Evolutionary conservation across 345 rosid genomes (phyloP).

Genomic region (Cardamine resedifolia): DNA sequence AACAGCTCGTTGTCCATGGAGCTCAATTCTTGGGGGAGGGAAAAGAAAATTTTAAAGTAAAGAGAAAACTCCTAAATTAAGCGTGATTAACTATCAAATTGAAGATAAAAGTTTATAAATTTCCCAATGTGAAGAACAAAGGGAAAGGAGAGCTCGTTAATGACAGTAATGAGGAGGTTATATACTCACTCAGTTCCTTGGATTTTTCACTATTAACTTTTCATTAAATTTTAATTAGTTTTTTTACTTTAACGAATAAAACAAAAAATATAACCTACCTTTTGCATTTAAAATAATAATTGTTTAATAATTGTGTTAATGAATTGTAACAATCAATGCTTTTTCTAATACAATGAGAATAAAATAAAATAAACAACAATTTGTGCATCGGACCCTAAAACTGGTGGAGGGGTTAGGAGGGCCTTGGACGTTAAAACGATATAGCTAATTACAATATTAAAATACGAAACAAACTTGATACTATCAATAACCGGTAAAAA

Average conservation of each 20-base stretch:
- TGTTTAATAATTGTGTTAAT: conserved; percentile 33
- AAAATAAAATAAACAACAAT: not conserved
- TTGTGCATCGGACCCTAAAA: conserved; percentile 34
- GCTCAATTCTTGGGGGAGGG: not conserved
- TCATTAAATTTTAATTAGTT: too few relatives aligned
- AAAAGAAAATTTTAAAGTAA: not conserved
- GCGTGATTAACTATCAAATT: not conserved
- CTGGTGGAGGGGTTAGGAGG: conserved; percentile 28
- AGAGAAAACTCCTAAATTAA: not conserved
- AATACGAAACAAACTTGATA: too few relatives aligned
- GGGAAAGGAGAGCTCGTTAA: conserved; percentile 21
- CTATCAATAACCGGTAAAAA: not conserved
- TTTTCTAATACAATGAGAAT: not conserved
- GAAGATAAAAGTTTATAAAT: conserved; percentile 27
- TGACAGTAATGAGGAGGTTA: conserved; percentile 36
- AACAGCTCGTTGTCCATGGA: conserved; percentile 50
- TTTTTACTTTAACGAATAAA: too few relatives aligned
- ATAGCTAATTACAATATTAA: not conserved
- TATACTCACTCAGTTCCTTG: too few relatives aligned
- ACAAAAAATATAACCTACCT: too few relatives aligned
- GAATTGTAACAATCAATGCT: conserved; percentile 37
- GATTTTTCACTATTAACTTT: too few relatives aligned
- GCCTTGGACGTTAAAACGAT: conserved; percentile 42
- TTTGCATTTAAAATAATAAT: too few relatives aligned
- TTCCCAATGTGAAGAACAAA: conserved; percentile 20